Base-by-base conservation (phyloP, 345 rosid genomes). In the Lumnitzera littorea region DNA sequence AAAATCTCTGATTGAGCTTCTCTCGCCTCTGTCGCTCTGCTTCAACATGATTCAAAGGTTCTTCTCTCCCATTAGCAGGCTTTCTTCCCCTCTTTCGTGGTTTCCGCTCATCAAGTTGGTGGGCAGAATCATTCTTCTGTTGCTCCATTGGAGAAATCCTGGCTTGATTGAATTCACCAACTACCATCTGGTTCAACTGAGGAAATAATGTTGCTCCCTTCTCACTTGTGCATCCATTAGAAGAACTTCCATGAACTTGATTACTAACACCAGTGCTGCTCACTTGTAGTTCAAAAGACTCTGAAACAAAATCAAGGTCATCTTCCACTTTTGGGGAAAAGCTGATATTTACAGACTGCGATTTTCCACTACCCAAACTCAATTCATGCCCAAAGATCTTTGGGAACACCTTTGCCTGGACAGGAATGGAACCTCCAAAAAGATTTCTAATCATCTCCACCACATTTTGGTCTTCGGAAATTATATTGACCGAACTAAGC, bases 61-160 rank as follows among this genome's bases (percentile, higher is more conserved):
- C 99, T 71, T 90, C 97, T 67, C 99, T 82, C 41, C 99, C 99
- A 58, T 90, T 94, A 12, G 96, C 99, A 1, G 99, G 99, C 64
- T 92, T 92, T 67, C 99, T 83, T 5, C 95, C 99, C 69, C 99
- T 81, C 74, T 94, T 89, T 80, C 96, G 85, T 2, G 99, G 99
- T 65, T 88, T 94, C 36, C 82, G 80, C 62, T 94, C 97, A 48
- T 89, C 96, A 3, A 68, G 76, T 27, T 69, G 74, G 60, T 80
- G 71, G 13, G 80, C 65, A 2, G 74, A 65, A 68, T 94, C 95
- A 25, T 92, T 91, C 76, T 78, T 87, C 15, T 77, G 69, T 66
- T 74, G 87, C 58, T 81, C 89, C 62, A 62, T 60, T 60, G 81
- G 78, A 53, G 83, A 50, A 61, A 65, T 67, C 62, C 72, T 60